These are phyloP conservation scores for Dendrobium officinale DNA, from an alignment of 106 monocot genomes.

Conservation along the genomic window DNA sequence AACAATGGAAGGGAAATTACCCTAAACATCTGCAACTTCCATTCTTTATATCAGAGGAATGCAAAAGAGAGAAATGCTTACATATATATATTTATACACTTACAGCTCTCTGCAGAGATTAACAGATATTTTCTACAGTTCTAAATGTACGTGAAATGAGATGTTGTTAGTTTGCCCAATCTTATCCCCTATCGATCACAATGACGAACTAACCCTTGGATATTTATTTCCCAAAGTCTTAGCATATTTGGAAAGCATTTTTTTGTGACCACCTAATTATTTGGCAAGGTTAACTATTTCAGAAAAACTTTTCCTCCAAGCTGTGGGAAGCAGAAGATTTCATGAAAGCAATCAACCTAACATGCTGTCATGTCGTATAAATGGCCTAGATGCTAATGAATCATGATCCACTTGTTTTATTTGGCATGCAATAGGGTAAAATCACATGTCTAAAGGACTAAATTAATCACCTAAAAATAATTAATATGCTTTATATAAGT, in stretches of 20 bases:
- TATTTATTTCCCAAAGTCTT: neutral
- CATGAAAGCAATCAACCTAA: neutral
- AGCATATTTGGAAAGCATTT: neutral
- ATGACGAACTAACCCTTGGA: neutral
- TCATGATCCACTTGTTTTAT: too few species aligned
- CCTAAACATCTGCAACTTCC: neutral
- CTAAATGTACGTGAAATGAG: too few species aligned
- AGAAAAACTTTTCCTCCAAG: neutral
- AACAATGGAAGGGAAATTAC: too few species aligned
- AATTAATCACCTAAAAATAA: too few species aligned
- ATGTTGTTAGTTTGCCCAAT: neutral
- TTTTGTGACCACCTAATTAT: neutral
- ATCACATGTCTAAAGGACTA: too few species aligned
- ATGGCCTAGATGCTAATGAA: neutral
- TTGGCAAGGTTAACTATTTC: constrained; percentile 2
- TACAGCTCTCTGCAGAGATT: neutral
- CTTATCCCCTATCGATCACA: neutral
- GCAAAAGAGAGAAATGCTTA: neutral
- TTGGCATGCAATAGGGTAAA: too few species aligned
- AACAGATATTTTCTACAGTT: neutral
- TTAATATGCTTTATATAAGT: too few species aligned
- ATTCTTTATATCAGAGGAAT: neutral
- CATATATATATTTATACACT: neutral
- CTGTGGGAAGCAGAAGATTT: neutral
- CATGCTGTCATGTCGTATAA: too few species aligned